Percentiles rank a stretch among this genome's conserved stretches.
These are phyloP conservation scores for Leucosporidium scottii DNA, from an alignment of 768 basidiomycete genomes.

Conservation along the genomic window DNA sequence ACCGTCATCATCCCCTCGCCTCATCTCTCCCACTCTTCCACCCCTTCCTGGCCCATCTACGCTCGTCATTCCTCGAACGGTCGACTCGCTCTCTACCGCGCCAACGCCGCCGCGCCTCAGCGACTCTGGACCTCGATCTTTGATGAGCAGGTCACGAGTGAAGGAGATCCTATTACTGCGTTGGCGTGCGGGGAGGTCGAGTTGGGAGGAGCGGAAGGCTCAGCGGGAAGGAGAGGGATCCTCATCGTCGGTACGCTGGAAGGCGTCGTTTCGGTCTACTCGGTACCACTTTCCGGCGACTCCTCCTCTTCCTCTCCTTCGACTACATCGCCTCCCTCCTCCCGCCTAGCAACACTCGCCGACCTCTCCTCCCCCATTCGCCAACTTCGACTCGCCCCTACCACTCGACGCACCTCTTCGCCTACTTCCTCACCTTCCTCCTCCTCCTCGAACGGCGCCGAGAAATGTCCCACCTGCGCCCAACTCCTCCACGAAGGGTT, in stretches of 20 bases:
- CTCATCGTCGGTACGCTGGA: slow-evolving; percentile 22
- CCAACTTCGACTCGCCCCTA: slow-evolving; percentile 56
- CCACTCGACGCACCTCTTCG: slow-evolving; percentile 40
- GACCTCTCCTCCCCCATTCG: slow-evolving; percentile 56
- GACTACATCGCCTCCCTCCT: slow-evolving; percentile 13
- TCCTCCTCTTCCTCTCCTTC: too few relatives aligned
- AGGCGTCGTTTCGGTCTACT: slow-evolving; percentile 31
- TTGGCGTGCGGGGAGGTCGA: slow-evolving; percentile 2
- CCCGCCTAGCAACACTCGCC: slow-evolving; percentile 53
- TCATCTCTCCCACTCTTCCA: neutral
- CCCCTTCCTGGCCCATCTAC: slow-evolving; percentile 3
- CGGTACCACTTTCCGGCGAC: too few relatives aligned
- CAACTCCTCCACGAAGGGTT: slow-evolving; percentile 62
- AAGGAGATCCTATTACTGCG: neutral
- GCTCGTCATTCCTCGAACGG: slow-evolving; percentile 9
- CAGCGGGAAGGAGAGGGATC: slow-evolving; percentile 1
- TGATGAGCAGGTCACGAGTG: neutral
- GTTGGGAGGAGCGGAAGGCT: neutral
- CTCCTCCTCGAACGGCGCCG: slow-evolving; percentile 36
- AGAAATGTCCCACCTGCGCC: slow-evolving; percentile 62
- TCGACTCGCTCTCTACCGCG: neutral
- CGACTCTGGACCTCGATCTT: neutral
- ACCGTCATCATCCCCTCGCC: neutral
- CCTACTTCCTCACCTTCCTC: neutral
- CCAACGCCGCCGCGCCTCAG: neutral